Evolutionary conservation across 805 yeast species (phyloP).

Genomic region (Cyberlindnera subsufficiens): DNA sequence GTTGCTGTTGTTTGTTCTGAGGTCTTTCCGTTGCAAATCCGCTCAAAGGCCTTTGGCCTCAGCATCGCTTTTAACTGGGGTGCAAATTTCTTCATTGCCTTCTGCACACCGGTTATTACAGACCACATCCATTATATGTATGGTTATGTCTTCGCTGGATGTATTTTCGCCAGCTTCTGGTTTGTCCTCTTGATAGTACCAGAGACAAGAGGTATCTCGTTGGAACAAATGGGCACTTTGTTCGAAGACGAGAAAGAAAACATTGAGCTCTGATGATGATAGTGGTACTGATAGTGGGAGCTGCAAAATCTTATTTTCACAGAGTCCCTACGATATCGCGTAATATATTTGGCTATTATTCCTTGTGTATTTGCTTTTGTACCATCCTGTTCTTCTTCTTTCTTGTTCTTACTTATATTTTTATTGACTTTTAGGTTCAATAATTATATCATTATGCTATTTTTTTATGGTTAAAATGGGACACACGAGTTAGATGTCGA

Average conservation of each 20-base stretch:
- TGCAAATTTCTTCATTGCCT: conserved; percentile 46
- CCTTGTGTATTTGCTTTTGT: no score
- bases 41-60: conserved; percentile 48
- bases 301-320: no score
- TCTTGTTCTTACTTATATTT: no score
- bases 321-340: no score
- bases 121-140: conserved; percentile 50
- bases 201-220: conserved; percentile 76
- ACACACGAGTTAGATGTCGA: no score
- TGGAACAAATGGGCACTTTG: conserved; percentile 73
- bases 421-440: no score
- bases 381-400: no score
- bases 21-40: conserved; percentile 52
- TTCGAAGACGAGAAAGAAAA: conserved; percentile 28
- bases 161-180: conserved; percentile 36
- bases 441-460: no score
- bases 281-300: no score
- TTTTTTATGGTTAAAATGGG: no score
- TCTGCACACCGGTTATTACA: conserved; percentile 59
- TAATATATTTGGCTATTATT: no score
- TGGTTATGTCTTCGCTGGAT: conserved; percentile 54
- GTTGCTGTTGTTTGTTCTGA: conserved; percentile 41
- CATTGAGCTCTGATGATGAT: neutral
- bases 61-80: conserved; percentile 53
- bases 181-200: conserved; percentile 53